Percentiles rank a stretch among this genome's conserved stretches.
phyloP scores from a whole-genome alignment of 441 rosid genomes.

The Rhodomyrtus psidioides region DNA sequence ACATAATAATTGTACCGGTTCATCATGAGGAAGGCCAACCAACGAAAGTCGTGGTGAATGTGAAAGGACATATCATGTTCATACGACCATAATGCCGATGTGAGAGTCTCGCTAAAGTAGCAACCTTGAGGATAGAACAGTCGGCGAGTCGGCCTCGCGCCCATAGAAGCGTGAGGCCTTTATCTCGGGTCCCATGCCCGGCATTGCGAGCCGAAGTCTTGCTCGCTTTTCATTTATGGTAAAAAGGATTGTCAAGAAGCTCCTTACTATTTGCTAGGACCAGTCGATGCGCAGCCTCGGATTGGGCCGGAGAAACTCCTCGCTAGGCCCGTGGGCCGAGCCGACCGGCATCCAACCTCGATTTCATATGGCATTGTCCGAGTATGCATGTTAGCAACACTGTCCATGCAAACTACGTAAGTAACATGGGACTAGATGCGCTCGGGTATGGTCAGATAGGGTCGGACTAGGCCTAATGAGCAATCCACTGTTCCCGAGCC shows the following conservation, averaged over 20 bases:
- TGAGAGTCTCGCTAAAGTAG: neutral
- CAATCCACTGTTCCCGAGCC: neutral
- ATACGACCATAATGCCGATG: neutral
- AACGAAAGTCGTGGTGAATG: neutral
- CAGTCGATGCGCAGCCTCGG: neutral
- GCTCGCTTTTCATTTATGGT: neutral
- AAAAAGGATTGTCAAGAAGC: neutral
- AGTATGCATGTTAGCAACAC: neutral
- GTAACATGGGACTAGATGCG: neutral
- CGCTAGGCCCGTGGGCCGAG: neutral
- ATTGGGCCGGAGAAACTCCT: neutral
- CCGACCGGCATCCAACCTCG: neutral
- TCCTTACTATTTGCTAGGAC: no score
- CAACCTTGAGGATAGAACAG: neutral
- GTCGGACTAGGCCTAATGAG: neutral
- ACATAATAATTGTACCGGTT: neutral
- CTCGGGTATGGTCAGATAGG: neutral
- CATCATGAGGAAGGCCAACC: neutral
- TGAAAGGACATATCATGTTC: neutral
- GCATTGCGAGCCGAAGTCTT: neutral
- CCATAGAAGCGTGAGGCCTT: neutral
- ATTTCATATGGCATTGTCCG: neutral
- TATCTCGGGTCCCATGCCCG: no score
- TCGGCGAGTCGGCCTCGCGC: neutral
- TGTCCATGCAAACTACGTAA: neutral